Evolutionary conservation across 495 filamentous ascomycete genomes (phyloP), one percentile per base, ranked within the genome.

Genomic region (Annulohypoxylon bovei): DNA sequence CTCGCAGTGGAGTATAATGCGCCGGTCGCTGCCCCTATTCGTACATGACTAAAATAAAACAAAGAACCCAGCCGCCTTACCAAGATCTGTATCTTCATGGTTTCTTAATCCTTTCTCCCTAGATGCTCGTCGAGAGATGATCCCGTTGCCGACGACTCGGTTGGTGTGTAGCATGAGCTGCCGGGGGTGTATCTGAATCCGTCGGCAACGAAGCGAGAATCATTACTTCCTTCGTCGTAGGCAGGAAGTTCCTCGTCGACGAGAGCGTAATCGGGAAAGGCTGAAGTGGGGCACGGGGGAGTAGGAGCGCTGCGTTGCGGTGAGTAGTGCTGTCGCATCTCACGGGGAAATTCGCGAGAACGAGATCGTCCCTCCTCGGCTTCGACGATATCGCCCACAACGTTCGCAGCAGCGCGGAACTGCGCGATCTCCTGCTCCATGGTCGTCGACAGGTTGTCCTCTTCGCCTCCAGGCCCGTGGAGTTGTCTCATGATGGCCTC

Each of bases 391-490:
- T 78, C 76, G 12, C 76, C 80, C 4, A 87, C 82, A 12, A 85
- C 62, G 7, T 74, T 74, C 16, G 84, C 77, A 16, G 80, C 85
- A 37, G 80, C 76, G 39, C 84, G 79, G 27, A 88, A 81, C 30
- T 81, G 81, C 1, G 79, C 75, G 46, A 88, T 80, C 68, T 88
- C 84, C 49, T 79, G 73, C 69, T 78, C 77, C 76, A 79, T 79
- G 0, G 71, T 76, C 14, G 75, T 76, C 27, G 74, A 76, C 11
- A 78, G 37, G 12, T 72, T 68, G 37, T 76, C 75, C n/a, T 71
- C 67, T 6, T 75, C 71, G 12, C 40, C 67, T 7, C 79, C 75
- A 0, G 64, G 57, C 18, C 62, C 37, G 27, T 68, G 54, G 6
- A 71, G 7, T 14, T 56, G 58, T 54, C 66, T 70, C 73, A 77